Conservation (phyloP, 2,329 filamentous ascomycete genomes). For the Seiridium cupressi region DNA sequence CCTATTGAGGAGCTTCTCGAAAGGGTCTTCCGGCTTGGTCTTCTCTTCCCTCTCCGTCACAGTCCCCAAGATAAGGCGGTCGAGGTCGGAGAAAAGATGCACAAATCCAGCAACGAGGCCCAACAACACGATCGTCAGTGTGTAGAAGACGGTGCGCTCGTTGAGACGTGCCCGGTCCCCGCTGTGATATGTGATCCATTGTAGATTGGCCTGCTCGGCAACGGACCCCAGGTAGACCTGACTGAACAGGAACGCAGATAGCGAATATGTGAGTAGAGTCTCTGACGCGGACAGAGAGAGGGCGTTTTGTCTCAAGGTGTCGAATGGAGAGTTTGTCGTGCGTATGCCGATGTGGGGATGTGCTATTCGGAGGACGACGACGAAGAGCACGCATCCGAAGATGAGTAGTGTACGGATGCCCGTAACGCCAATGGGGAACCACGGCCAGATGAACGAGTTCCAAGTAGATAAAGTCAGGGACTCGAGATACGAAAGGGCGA, state of each 20-base stretch:
- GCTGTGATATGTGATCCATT: conserved; percentile 69
- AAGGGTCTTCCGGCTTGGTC: conserved; percentile 16
- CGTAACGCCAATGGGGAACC: conserved; percentile 77
- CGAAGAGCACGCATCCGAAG: conserved; percentile 70
- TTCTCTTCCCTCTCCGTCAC: conserved; percentile 25
- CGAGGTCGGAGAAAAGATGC: conserved; percentile 73
- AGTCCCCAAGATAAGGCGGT: conserved; percentile 56
- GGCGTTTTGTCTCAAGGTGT: conserved; percentile 59
- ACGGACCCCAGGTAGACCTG: conserved; percentile 78
- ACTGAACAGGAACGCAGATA: conserved; percentile 77
- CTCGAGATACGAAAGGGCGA: conserved; percentile 71
- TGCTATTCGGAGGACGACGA: conserved; percentile 83
- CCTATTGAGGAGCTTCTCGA: conserved; percentile 39
- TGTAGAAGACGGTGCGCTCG: conserved; percentile 80
- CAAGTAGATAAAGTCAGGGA: conserved; percentile 69
- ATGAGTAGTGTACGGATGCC: conserved; percentile 74
- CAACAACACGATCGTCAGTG: conserved; percentile 66
- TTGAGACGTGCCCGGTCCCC: conserved; percentile 77
- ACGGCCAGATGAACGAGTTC: conserved; percentile 76
- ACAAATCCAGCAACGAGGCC: conserved; percentile 66
- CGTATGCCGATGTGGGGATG: conserved; percentile 75
- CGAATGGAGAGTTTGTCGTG: conserved; percentile 66
- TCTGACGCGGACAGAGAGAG: conserved; percentile 61
- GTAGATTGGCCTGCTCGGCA: conserved; percentile 58
- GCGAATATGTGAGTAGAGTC: conserved; percentile 72